Evolutionary conservation across 202 grass and related monocot species (phyloP), one percentile per base, ranked within the genome.

Genomic region (Setaria viridis): DNA sequence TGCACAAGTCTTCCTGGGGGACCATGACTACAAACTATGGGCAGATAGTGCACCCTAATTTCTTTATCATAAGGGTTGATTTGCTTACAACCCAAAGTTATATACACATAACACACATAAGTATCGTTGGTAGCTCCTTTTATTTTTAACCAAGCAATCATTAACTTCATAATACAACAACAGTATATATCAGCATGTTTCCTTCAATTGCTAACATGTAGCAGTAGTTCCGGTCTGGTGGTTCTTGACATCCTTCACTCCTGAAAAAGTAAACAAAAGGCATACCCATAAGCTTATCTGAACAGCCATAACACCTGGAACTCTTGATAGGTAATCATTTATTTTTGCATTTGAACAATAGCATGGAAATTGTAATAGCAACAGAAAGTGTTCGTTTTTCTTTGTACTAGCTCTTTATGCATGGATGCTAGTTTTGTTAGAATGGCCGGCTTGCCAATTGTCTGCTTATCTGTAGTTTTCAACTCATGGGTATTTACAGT

Each of bases 131-230:
- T 49, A 11, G 14, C 21, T 78, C 9, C 30, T 62, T 87, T 87
- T 91, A 87, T 87, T 91, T 67, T 20, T 80, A 64, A 70, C 15
- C 47, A 59, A 88, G 64, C 41, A 32, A 54, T 42, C 70, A 72
- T 42, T 66, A 77, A 65, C 63, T 70, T 85, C 20, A 57, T 85
- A 58, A 41, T 11, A 63, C 7, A 34, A 67, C 21, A 35, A 62
- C 62, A 63, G 25, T 25, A 25, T 54, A 75, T 75, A 85, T 83
- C 67, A 13, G 2, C 39, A 79, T 12, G 11, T 9, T 82, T 72
- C 67, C 79, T 89, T 89, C 4, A 80, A 45, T 75, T 76, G 4
- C 37, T 80, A 50, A 64, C 80, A 76, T 89, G 48, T n/a, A 65
- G 49, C 35, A 70, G 42, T 33, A 57, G 21, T 50, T 59, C 19